These are phyloP conservation scores for Vaccinium vitisidaea DNA, from an alignment of 148 eudicot species.

Conservation along the genomic window DNA sequence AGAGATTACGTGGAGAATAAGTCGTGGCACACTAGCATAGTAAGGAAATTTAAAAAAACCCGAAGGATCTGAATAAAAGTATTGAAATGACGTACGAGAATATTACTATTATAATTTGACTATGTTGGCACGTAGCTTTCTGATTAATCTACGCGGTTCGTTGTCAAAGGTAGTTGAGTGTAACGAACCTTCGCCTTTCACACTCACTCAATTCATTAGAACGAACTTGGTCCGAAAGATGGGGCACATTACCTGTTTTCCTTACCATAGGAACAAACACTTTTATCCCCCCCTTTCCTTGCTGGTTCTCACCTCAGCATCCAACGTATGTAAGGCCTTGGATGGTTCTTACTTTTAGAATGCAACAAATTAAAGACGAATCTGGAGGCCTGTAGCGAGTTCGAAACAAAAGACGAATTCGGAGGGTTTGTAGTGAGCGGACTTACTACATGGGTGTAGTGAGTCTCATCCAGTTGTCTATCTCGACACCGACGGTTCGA, in stretches of 20 bases:
- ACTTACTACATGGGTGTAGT: too few relatives aligned
- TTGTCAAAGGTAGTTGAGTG: neutral
- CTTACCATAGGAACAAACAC: too few relatives aligned
- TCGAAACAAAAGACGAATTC: too few relatives aligned
- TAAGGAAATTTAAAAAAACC: neutral
- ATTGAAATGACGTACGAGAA: neutral
- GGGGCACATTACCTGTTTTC: neutral
- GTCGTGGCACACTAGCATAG: neutral
- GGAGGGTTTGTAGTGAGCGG: too few relatives aligned
- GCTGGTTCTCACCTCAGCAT: neutral
- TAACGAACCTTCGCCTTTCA: slow-evolving; percentile 2
- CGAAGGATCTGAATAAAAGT: neutral
- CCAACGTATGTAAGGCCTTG: neutral
- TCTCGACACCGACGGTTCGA: too few relatives aligned
- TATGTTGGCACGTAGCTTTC: neutral
- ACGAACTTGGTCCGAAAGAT: neutral
- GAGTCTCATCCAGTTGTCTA: too few relatives aligned
- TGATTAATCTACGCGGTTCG: slow-evolving; percentile 8
- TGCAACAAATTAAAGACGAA: too few relatives aligned
- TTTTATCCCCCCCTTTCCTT: neutral
- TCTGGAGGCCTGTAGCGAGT: too few relatives aligned
- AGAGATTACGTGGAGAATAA: neutral
- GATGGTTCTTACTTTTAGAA: too few relatives aligned
- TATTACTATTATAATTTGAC: neutral
- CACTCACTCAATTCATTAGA: neutral